Conservation (phyloP, 2,329 filamentous ascomycete species). For the Cladophialophora yegresii region DNA sequence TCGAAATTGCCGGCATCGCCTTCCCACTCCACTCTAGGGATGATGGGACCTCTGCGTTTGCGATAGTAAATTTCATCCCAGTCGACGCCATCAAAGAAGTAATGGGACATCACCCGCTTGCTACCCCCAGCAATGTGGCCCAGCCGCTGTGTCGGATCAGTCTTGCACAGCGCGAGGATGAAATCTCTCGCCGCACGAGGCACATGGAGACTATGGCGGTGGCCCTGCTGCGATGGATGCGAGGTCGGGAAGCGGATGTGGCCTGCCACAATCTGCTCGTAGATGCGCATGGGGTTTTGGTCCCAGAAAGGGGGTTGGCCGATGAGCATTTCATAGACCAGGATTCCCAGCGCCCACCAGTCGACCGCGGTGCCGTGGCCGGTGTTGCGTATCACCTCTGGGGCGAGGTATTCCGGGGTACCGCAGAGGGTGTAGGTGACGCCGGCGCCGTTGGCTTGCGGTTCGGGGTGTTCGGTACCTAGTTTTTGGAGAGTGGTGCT, state of each 20-base stretch:
- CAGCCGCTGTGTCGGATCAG: conserved; percentile 63
- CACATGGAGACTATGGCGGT: conserved; percentile 34
- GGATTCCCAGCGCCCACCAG: conserved; percentile 69
- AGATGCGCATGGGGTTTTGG: conserved; percentile 69
- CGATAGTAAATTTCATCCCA: conserved; percentile 66
- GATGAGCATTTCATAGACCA: conserved; percentile 68
- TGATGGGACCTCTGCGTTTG: conserved; percentile 62
- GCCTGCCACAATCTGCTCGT: conserved; percentile 67
- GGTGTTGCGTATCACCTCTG: conserved; percentile 67
- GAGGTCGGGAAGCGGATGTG: conserved; percentile 62
- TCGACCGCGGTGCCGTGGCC: conserved; percentile 67
- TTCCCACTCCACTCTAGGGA: conserved; percentile 61
- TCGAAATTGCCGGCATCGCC: conserved; percentile 67
- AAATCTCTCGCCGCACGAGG: conserved; percentile 58
- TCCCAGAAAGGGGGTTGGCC: conserved; percentile 70
- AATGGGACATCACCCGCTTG: conserved; percentile 60
- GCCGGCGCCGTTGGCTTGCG: conserved; percentile 31
- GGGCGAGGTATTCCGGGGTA: conserved; percentile 67
- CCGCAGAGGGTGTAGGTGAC: conserved; percentile 66
- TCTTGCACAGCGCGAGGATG: conserved; percentile 63
- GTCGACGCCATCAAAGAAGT: conserved; percentile 63
- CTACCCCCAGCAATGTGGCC: conserved; percentile 65
- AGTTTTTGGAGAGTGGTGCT: conserved; percentile 13
- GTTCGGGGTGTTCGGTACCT: conserved; percentile 23
- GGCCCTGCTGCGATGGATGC: conserved; percentile 50